These are phyloP conservation scores for Ensete glaucum DNA, from an alignment of 176 grass and related monocot species.

Conservation along the genomic window DNA sequence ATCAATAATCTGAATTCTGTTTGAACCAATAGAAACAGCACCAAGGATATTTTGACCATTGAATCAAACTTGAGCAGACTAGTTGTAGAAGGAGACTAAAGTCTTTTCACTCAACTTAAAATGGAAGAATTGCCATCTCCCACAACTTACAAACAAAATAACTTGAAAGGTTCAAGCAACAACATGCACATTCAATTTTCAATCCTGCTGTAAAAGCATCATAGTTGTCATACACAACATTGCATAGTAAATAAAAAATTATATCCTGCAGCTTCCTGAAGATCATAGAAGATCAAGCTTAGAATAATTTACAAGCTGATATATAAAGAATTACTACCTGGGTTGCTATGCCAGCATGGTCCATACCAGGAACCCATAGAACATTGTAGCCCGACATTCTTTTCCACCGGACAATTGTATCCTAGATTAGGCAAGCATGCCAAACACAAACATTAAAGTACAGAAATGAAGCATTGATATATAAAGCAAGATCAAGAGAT, in stretches of 20 bases:
- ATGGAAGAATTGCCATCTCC: neutral
- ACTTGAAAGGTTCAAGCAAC: neutral
- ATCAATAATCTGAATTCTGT: neutral
- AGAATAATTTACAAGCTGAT: neutral
- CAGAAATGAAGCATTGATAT: constrained; percentile 1
- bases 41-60: neutral
- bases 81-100: neutral
- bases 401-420: constrained; percentile 72
- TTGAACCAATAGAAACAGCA: neutral
- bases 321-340: constrained; percentile 42
- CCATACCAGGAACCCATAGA: constrained; percentile 85
- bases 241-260: neutral
- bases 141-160: neutral
- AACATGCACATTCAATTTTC: neutral
- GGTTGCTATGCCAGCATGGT: constrained; percentile 96
- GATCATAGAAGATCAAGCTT: neutral
- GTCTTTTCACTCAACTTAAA: too few species aligned
- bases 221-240: neutral
- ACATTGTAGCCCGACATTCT: constrained; percentile 92
- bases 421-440: constrained; percentile 39
- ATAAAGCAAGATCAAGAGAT: neutral
- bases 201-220: neutral
- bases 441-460: neutral
- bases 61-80: neutral
- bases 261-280: neutral